Conservation (phyloP, 2,329 filamentous ascomycete genomes). For the Graphilbum fragrans region DNA sequence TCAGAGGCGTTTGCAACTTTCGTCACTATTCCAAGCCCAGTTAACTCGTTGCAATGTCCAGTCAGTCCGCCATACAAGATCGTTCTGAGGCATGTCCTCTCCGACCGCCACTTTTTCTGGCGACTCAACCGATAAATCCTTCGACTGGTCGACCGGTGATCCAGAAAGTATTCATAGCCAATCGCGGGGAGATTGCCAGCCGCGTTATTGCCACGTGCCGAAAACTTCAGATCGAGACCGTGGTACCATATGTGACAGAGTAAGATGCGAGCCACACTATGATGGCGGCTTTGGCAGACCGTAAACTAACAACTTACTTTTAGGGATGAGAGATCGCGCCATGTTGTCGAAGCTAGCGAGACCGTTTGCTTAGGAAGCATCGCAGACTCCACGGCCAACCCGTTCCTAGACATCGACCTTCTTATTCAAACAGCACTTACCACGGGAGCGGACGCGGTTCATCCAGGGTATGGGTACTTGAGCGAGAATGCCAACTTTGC, state of each 20-base stretch:
- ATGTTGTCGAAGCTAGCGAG: not conserved
- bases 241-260: not conserved
- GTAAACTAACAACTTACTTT: not conserved
- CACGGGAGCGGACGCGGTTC: not conserved
- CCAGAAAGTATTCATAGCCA: not conserved
- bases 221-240: not conserved
- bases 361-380: not conserved
- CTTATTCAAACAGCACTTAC: not conserved
- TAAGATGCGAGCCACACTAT: not conserved
- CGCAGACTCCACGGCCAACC: not conserved
- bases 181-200: not conserved
- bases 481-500: not conserved
- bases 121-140: not conserved
- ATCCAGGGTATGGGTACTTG: not conserved
- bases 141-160: not conserved
- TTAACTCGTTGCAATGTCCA: too few species aligned
- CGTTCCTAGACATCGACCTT: not conserved
- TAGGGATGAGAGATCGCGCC: not conserved
- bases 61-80: too few species aligned
- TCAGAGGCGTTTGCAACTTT: too few species aligned
- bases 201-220: not conserved
- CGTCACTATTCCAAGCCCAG: too few species aligned
- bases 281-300: too few species aligned
- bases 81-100: too few species aligned
- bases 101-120: not conserved